Conservation (phyloP, 345 rosid species). For the Pelargonium nanum region DNA sequence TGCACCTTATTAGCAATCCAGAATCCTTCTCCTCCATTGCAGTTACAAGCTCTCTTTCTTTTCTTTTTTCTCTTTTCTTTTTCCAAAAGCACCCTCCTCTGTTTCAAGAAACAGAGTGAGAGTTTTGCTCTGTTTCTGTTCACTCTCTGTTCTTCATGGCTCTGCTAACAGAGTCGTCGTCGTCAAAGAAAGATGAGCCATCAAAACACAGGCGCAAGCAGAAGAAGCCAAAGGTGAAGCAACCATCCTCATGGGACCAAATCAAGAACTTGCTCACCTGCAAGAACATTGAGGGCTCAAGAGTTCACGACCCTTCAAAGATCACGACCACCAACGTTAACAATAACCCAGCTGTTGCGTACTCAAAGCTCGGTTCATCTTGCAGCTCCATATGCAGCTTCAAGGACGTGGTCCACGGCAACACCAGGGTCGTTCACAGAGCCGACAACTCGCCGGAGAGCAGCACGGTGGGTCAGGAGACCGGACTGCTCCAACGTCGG, state of each 20-base stretch:
- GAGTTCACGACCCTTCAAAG: slow-evolving; percentile 70
- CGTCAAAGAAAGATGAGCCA: no score
- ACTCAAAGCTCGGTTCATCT: slow-evolving; percentile 52
- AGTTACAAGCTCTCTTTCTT: no score
- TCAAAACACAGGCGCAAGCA: neutral
- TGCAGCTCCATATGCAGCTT: slow-evolving; percentile 86
- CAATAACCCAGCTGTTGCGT: slow-evolving; percentile 6
- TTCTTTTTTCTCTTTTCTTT: no score
- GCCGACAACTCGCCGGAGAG: slow-evolving; percentile 86
- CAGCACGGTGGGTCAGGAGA: slow-evolving; percentile 55
- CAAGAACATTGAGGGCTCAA: slow-evolving; percentile 70
- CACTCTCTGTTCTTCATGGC: neutral
- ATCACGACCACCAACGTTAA: neutral
- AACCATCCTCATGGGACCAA: slow-evolving; percentile 95
- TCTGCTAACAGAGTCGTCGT: neutral
- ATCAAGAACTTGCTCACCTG: slow-evolving; percentile 84
- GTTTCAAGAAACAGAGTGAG: neutral
- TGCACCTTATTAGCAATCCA: no score
- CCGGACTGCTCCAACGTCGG: slow-evolving; percentile 37
- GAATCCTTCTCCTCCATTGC: no score
- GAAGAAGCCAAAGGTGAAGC: slow-evolving; percentile 31
- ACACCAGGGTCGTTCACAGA: slow-evolving; percentile 88
- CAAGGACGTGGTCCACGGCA: slow-evolving; percentile 74
- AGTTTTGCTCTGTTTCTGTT: neutral
- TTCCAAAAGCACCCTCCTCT: neutral